These are phyloP conservation scores for Dictyostelium intermedium DNA, from an alignment of 78 protist genomes.

Conservation along the genomic window DNA sequence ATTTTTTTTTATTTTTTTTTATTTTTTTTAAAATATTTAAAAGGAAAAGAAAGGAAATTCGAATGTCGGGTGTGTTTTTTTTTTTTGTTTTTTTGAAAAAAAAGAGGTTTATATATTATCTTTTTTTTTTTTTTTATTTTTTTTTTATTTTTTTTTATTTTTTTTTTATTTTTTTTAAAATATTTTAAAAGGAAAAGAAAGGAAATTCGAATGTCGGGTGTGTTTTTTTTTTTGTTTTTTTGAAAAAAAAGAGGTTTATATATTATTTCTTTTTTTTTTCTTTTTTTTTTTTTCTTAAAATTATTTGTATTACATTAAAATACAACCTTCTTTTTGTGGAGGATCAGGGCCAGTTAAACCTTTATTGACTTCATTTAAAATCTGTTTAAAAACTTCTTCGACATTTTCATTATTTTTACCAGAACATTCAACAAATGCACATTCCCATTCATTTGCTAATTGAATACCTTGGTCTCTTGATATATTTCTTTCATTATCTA, in stretches of 20 bases:
- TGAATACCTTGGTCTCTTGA: conserved; percentile 68
- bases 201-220: neutral
- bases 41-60: neutral
- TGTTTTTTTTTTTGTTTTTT: neutral
- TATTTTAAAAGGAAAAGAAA: neutral
- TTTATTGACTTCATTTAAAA: conserved; percentile 59
- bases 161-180: neutral
- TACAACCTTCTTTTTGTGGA: conserved; percentile 57
- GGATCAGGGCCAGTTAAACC: conserved; percentile 23
- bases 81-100: neutral
- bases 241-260: neutral
- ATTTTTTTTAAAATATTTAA: neutral
- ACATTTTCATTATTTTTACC: conserved; percentile 83
- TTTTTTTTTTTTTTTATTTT: no score
- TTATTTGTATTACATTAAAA: conserved; percentile 45
- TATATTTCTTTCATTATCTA: conserved; percentile 76
- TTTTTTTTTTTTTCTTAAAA: neutral
- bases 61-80: neutral
- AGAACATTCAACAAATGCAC: conserved; percentile 84
- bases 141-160: no score
- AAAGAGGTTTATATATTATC: no score
- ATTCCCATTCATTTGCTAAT: conserved; percentile 83
- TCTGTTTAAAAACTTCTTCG: conserved; percentile 68
- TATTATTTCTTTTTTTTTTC: neutral
- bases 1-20: no score